Conservation (phyloP, 177 flowering plant species). For the Telopea speciosissima region DNA sequence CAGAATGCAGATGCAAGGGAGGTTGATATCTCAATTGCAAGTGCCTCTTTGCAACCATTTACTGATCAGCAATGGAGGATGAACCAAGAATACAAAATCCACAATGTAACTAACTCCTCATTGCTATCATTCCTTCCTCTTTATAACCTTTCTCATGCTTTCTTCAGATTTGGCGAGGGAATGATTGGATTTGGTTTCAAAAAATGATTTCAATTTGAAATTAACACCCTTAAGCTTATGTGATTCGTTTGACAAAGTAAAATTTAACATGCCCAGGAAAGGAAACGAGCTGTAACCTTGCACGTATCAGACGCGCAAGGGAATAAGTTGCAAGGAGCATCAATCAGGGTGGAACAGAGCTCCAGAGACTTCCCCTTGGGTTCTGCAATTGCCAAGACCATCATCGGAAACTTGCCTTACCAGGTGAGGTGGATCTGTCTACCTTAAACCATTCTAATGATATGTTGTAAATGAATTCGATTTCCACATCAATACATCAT, state of each 20-base stretch:
- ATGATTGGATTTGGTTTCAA: too few relatives aligned
- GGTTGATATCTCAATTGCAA: constrained; percentile 40
- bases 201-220: too few relatives aligned
- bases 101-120: constrained; percentile 31
- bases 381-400: constrained; percentile 80
- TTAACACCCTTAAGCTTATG: too few relatives aligned
- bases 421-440: constrained; percentile 63
- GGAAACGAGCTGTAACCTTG: constrained; percentile 63
- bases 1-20: constrained; percentile 39
- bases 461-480: too few relatives aligned
- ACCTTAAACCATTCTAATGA: too few relatives aligned
- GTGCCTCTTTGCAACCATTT: constrained; percentile 77
- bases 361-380: constrained; percentile 89
- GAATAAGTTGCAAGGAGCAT: constrained; percentile 52
- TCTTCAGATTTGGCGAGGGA: too few relatives aligned
- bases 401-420: constrained; percentile 66
- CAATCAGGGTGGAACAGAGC: constrained; percentile 45
- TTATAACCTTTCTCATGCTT: too few relatives aligned
- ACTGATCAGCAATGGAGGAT: constrained; percentile 66
- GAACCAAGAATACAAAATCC: constrained; percentile 56
- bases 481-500: too few relatives aligned
- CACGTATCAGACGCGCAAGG: constrained; percentile 64
- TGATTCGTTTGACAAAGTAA: too few relatives aligned
- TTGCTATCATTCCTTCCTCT: too few relatives aligned
- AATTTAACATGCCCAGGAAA: constrained; percentile 29